Base-by-base conservation (phyloP, 164 flowering plant species). In the Pachysandra terminalis region DNA sequence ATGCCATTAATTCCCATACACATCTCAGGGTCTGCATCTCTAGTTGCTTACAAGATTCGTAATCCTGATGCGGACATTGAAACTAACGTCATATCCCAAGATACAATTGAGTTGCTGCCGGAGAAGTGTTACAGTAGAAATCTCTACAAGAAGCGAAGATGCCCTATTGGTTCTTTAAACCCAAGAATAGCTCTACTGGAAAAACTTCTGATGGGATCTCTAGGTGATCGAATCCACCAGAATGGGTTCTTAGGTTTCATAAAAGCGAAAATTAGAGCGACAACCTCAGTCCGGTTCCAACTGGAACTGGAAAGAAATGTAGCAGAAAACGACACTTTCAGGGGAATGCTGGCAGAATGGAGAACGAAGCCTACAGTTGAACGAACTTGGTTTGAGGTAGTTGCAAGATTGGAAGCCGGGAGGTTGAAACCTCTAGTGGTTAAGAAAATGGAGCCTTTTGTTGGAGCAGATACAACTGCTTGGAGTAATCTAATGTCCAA, bases 401-500 rank as follows among this genome's bases (percentile, higher is more conserved):
- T 77, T 68, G 93, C 90, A 9, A 83, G 84, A 67, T 71, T 86
- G 65, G 91, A 85, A 59, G 80, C 26, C 10, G 82, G 72, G 66
- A 67, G 62, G 75, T 56, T 91, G 80, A 86, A 79, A 75, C 90
- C 88, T 52, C 22, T 78, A 37, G 41, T 71, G 64, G 59, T 78
- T 40, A 85, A 84, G 70, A 87, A 82, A 78, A 70, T 84, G 19
- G 77, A 67, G 35, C 87, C 88, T 71, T 82, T 86, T 54, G 58
- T 78, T 49, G 79, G 45, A 66, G 77, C 65, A 22, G 91, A 91
- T 70, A 74, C 97, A 25, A 68, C 61, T 49, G 64, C 88, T 22
- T 89, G 87, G 97, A 89, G 93, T 74, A 84, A 64, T 77, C 69
- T 87, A 64, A 74, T 83, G 81, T 85, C 86, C 27, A 91, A 91